These are phyloP conservation scores for Tylopilus vinaceipallidus DNA, from an alignment of 768 basidiomycete genomes.

Conservation along the genomic window DNA sequence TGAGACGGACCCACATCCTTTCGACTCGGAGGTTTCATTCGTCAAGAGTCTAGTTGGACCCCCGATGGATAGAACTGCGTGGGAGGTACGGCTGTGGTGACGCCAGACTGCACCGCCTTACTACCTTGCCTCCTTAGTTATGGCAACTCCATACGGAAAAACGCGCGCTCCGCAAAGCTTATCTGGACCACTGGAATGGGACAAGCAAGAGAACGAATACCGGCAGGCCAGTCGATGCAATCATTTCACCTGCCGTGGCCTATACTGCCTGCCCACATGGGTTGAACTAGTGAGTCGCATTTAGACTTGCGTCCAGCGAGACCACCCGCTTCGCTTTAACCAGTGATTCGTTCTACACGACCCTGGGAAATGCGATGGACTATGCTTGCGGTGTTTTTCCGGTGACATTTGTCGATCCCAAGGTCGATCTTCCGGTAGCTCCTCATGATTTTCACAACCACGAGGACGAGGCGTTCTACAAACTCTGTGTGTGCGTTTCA, in stretches of 20 bases:
- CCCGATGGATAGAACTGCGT: conserved; percentile 37
- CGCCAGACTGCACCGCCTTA: neutral
- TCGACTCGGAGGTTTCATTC: conserved; percentile 45
- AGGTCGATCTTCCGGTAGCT: conserved; percentile 35
- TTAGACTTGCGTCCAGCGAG: conserved; percentile 5
- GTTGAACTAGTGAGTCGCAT: conserved; percentile 35
- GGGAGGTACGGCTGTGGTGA: conserved; percentile 35
- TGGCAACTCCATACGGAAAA: conserved; percentile 48
- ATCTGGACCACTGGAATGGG: conserved; percentile 49
- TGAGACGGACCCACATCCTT: conserved; percentile 29
- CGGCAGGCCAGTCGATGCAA: conserved; percentile 50
- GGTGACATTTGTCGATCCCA: conserved; percentile 44
- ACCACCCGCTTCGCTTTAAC: conserved; percentile 5
- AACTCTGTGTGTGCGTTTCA: conserved; percentile 35
- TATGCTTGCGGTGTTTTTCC: conserved; percentile 45
- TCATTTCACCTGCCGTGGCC: conserved; percentile 45
- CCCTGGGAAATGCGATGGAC: conserved; percentile 47
- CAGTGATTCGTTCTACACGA: conserved; percentile 45
- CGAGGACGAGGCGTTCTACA: conserved; percentile 43
- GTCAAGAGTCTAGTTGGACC: conserved; percentile 46
- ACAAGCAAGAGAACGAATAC: conserved; percentile 44
- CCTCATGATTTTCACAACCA: conserved; percentile 41
- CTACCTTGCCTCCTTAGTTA: conserved; percentile 24
- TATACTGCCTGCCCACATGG: conserved; percentile 47
- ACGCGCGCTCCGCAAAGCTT: conserved; percentile 39